Conservation (phyloP, 2,329 filamentous ascomycete genomes). For the Colletotrichum sp. region DNA sequence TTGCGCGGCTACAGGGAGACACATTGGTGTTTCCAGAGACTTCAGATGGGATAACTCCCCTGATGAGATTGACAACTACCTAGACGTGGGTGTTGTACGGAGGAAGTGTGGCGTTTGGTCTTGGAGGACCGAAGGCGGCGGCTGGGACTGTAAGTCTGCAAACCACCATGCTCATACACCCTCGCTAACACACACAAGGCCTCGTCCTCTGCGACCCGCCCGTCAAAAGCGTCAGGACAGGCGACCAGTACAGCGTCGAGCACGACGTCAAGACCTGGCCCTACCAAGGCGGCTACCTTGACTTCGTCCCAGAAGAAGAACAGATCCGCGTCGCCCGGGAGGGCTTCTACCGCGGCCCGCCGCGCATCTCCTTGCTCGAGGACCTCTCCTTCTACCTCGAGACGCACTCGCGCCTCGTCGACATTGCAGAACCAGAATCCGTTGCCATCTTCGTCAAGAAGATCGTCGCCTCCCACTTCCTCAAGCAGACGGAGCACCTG, state of each 20-base stretch:
- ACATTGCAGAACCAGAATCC: constrained; percentile 6
- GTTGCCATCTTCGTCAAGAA: constrained; percentile 26
- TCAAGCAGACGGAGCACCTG: constrained; percentile 26
- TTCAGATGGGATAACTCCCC: constrained; percentile 9
- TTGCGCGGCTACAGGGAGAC: constrained; percentile 26
- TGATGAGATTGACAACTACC: constrained; percentile 19
- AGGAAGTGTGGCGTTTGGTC: constrained; percentile 28
- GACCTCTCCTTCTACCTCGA: constrained; percentile 28
- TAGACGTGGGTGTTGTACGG: constrained; percentile 24
- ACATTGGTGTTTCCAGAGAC: constrained; percentile 25
- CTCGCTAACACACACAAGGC: constrained; percentile 3
- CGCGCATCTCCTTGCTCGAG: constrained; percentile 24
- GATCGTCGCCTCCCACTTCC: constrained; percentile 28
- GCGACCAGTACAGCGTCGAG: constrained; percentile 17
- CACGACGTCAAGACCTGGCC: constrained; percentile 21
- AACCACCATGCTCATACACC: neutral
- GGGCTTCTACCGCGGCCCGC: constrained; percentile 19
- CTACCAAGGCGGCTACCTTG: constrained; percentile 29
- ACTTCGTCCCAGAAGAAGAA: constrained; percentile 26
- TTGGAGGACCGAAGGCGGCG: constrained; percentile 8
- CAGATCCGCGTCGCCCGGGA: constrained; percentile 13
- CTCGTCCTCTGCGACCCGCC: constrained; percentile 28
- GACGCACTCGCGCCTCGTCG: constrained; percentile 19
- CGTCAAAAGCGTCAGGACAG: constrained; percentile 23
- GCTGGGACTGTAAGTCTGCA: constrained; percentile 25